Base-by-base conservation (phyloP, 2,329 filamentous ascomycete species). In the Xylaria multiplex region DNA sequence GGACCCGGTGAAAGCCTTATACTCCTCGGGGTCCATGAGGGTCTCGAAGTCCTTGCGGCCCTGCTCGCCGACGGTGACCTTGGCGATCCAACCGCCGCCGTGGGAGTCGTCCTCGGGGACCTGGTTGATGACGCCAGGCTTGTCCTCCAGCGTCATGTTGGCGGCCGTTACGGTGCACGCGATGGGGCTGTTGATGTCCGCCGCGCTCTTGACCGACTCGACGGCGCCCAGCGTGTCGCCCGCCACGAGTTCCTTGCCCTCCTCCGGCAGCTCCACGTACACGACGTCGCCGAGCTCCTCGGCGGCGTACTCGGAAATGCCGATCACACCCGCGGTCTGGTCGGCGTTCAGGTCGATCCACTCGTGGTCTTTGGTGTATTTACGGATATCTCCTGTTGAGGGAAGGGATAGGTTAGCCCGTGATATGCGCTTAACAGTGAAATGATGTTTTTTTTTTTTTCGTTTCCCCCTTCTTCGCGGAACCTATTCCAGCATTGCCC, bases 191-290 rank as follows among this genome's bases (percentile, higher is more conserved):
- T 97, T 91, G 84, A 99, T 97, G 79, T 99, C 96, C 70, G 93
- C 95, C n/a, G 96, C 96, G 69, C 91, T 96, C 86, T 99, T 99
- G 80, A 99, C 96, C 2, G 93, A 97, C 84, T 99, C 96, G 74
- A 99, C 95, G 67, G 95, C 93, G 72, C 96, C 96, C 73, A 98
- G 91, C 70, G 91, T 86, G 77, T 98, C 95, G 75, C 93, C 93
- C 64, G 89, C 86, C 65, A 81, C 81, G 68, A 97, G 86, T 74
- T 90, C 87, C 73, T 89, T 83, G 71, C 88, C 90, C 62, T 85
- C 77, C 72, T 90, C 84, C 63, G 96, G 96, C 35, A 99, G 91
- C 85, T 99, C 96, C 76, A 98, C 93, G 83, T 92, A 99, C 77
- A 99, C 95, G 66, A 98, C 94, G 79, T 99, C 96, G 72, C 96